phyloP scores from a whole-genome alignment of 768 basidiomycete species.

The Amanita molliuscula region DNA sequence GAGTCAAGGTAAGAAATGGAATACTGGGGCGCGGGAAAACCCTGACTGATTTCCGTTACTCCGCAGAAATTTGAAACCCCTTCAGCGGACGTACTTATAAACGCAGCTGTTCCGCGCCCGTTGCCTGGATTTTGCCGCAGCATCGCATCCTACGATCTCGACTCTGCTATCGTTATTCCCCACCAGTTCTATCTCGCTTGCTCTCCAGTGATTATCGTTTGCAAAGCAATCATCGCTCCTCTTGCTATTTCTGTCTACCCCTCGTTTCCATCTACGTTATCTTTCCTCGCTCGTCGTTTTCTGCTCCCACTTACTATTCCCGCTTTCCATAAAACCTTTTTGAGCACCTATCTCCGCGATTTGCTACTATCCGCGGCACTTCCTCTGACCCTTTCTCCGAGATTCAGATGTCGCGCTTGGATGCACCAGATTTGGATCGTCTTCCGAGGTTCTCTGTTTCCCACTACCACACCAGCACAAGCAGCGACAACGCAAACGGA shows the following conservation, averaged over 20 bases:
- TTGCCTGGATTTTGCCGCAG: slow-evolving; percentile 9
- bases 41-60: slow-evolving; percentile 18
- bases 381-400: slow-evolving; percentile 2
- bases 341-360: neutral
- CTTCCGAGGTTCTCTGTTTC: slow-evolving; percentile 19
- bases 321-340: neutral
- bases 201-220: slow-evolving; percentile 28
- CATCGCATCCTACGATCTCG: slow-evolving; percentile 10
- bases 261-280: slow-evolving; percentile 8
- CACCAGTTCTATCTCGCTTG: slow-evolving; percentile 22
- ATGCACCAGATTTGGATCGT: slow-evolving; percentile 30
- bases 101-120: slow-evolving; percentile 9
- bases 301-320: slow-evolving; percentile 6
- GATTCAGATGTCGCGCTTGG: slow-evolving; percentile 31
- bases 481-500: slow-evolving; percentile 14
- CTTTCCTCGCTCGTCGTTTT: slow-evolving; percentile 2
- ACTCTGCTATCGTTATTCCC: slow-evolving; percentile 22
- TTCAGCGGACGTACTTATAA: slow-evolving; percentile 9
- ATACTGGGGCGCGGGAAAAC: slow-evolving; percentile 26
- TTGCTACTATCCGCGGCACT: no score
- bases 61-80: slow-evolving; percentile 27
- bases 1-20: neutral
- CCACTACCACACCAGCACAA: slow-evolving; percentile 15
- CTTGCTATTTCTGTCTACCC: slow-evolving; percentile 15
- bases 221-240: slow-evolving; percentile 25